Percentiles rank a stretch among this genome's conserved stretches.
Evolutionary conservation across 352 stramenopile species (phyloP).

Genomic region (Phytophthora pistaciae): DNA sequence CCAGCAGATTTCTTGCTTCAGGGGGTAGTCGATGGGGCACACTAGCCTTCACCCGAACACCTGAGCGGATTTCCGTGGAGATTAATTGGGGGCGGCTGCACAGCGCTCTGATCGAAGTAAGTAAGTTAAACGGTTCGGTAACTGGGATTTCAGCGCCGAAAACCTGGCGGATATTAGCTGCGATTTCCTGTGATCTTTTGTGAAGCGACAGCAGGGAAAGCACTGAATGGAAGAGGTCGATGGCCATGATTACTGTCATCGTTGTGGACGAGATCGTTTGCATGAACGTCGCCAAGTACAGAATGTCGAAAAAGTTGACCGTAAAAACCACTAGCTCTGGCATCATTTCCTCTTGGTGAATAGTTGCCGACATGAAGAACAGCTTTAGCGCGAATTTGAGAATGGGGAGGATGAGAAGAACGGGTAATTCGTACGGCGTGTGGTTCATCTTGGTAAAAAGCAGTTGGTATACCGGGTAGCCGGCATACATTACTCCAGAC

Average conservation of each 20-base stretch:
- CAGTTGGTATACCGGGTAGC: slow-evolving; percentile 13
- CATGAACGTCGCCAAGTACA: slow-evolving; percentile 4
- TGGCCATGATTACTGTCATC: neutral
- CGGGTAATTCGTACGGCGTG: slow-evolving; percentile 10
- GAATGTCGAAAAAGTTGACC: slow-evolving; percentile 5
- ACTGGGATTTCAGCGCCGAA: neutral
- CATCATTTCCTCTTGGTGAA: slow-evolving; percentile 16
- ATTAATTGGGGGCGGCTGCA: too few species aligned
- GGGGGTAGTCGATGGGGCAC: too few species aligned
- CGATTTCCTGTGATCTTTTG: neutral
- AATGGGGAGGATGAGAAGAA: slow-evolving; percentile 1
- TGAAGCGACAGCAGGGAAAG: neutral
- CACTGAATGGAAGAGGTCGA: neutral
- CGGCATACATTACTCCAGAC: neutral
- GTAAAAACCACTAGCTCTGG: slow-evolving; percentile 11
- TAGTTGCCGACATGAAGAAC: neutral
- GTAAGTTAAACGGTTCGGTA: too few species aligned
- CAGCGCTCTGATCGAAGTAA: too few species aligned
- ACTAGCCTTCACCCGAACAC: too few species aligned
- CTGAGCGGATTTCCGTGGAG: too few species aligned
- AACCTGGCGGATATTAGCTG: neutral
- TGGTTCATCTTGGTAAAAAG: slow-evolving; percentile 2
- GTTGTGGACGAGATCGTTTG: neutral
- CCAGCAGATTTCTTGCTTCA: too few species aligned
- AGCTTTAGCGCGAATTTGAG: slow-evolving; percentile 7